These are phyloP conservation scores for Dactylorhiza incarnata DNA, from an alignment of 106 monocot species.

Conservation along the genomic window DNA sequence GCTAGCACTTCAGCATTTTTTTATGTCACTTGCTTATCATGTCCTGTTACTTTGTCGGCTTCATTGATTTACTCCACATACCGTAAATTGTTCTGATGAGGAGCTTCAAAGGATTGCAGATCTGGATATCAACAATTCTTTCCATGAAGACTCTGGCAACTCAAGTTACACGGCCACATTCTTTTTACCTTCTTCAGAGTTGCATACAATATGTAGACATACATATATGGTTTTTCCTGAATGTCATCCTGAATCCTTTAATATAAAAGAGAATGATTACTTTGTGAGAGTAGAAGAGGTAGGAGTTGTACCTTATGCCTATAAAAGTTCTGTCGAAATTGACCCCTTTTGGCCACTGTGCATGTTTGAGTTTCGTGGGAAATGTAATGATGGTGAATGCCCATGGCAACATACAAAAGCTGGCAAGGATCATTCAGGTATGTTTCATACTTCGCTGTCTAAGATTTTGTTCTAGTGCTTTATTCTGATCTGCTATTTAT, in stretches of 20 bases:
- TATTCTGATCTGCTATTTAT: conserved; percentile 4
- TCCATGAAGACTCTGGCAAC: conserved; percentile 2
- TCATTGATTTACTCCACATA: too few relatives aligned
- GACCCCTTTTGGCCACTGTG: conserved; percentile 91
- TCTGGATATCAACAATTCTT: conserved; percentile 11
- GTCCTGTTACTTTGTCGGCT: too few relatives aligned
- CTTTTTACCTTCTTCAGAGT: conserved; percentile 27
- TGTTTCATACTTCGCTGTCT: neutral
- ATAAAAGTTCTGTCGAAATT: conserved; percentile 21
- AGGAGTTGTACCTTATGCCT: neutral
- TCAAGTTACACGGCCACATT: neutral
- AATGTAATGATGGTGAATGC: conserved; percentile 90
- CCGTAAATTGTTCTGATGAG: conserved; percentile 7
- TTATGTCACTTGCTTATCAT: too few relatives aligned
- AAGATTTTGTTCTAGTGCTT: neutral
- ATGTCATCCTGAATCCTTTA: neutral
- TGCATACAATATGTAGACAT: conserved; percentile 33
- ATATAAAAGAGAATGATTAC: conserved; percentile 6
- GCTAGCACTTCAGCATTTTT: too few relatives aligned
- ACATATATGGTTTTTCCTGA: conserved; percentile 20
- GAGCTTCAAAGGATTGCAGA: conserved; percentile 10
- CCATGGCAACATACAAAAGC: conserved; percentile 59
- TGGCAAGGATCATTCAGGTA: conserved; percentile 18
- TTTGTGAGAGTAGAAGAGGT: neutral
- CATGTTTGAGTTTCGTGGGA: conserved; percentile 94